A percentile compares a stretch with the other conserved stretches of the same genome.
Conservation (phyloP, 768 basidiomycete species). For the Macrocybe gigantea region DNA sequence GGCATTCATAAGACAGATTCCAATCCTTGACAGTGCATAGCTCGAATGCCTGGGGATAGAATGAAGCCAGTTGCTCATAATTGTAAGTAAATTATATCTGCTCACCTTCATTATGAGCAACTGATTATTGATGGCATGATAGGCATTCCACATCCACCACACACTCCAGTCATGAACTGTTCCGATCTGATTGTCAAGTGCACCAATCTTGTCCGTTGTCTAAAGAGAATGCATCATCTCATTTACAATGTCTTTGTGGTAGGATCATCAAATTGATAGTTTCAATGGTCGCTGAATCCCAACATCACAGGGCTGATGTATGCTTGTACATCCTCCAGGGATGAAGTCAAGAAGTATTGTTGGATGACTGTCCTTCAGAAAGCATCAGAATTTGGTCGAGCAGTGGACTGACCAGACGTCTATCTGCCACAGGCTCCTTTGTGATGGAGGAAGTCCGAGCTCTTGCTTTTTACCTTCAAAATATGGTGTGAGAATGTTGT, state of each 20-base stretch:
- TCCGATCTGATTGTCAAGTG: slow-evolving; percentile 6
- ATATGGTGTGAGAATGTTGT: slow-evolving; percentile 20
- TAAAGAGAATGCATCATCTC: background rate
- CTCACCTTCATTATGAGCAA: slow-evolving; percentile 23
- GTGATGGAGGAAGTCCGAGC: slow-evolving; percentile 9
- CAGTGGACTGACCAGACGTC: slow-evolving; percentile 23
- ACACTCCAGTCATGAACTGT: slow-evolving; percentile 17
- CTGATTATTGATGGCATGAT: slow-evolving; percentile 17
- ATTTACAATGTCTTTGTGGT: slow-evolving; percentile 1
- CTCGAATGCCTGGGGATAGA: slow-evolving; percentile 16
- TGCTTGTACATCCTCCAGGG: slow-evolving; percentile 5
- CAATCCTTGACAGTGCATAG: slow-evolving; percentile 14
- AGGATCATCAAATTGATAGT: background rate
- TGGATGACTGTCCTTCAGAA: slow-evolving; percentile 5
- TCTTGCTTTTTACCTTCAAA: slow-evolving; percentile 11
- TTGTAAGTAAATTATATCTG: background rate
- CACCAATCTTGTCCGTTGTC: background rate
- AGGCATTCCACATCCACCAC: slow-evolving; percentile 27
- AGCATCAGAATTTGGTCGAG: slow-evolving; percentile 5
- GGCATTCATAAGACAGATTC: slow-evolving; percentile 19
- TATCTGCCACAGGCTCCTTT: slow-evolving; percentile 16
- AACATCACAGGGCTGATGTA: slow-evolving; percentile 8
- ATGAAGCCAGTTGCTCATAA: background rate
- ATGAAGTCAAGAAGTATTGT: slow-evolving; percentile 2
- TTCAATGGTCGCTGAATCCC: slow-evolving; percentile 3